Evolutionary conservation across 73 alveolate genomes (phyloP), one percentile per base, ranked within the genome.

Genomic region (Paramecium sonneborni): DNA sequence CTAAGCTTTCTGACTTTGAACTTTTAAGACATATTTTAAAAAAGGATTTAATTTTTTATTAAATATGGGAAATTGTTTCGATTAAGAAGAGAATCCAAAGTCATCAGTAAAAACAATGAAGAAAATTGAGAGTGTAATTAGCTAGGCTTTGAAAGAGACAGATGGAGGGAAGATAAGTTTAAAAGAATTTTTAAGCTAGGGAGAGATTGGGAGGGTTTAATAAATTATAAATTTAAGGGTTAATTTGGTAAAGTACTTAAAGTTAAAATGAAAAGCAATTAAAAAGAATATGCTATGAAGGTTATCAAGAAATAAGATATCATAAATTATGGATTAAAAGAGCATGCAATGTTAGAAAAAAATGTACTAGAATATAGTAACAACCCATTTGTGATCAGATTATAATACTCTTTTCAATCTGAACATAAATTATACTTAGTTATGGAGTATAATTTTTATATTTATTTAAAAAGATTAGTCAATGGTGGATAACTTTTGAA

Each of bases 311-410:
- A 97, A 85, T 58, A 88, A 28, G 94, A 88, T 85, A 91, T 96
- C 82, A 32, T 94, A 39, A 96, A 97, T 39, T 87, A 88, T 57
- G 94, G 57, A 41, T 7, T 7, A 41, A 8, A 95, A 15, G 82
- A 93, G 56, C 96, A 96, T 85, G 94, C 97, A 8, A 94, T 95
- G 79, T 88, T 96, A 38, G 99, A 41, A 8, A 97, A 98, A 67
- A 95, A 97, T 32, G 97, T 97, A 18, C 95, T 97, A 82, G 96
- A 93, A 39, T 94, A 94, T 52, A 95, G 96, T n/a, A n/a, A n/a
- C 57, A 96, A 96, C 58, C 99, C 99, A n/a, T 98, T 97, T 92
- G 96, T 98, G 72, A 95, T 98, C 38, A 97, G 93, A 93, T 67
- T 97, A 48, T 95, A 97, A 41, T 97, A 96, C 90, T 96, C 99